Percentiles rank a stretch among this genome's conserved stretches.
These are phyloP conservation scores for Naumovozyma baii DNA, from an alignment of 805 yeast species.

Conservation along the genomic window DNA sequence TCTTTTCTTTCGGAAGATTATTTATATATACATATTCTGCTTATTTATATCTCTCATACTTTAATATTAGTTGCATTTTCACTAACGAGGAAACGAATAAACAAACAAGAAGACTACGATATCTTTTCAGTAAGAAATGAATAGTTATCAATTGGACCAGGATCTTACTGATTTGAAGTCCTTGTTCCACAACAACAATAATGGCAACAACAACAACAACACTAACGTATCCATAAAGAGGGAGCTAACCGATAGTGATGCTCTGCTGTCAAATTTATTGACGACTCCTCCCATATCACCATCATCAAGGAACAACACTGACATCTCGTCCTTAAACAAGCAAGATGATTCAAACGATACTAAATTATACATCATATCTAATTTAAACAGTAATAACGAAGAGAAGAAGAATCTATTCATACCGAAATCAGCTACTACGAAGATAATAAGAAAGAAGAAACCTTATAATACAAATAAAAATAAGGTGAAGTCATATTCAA, in stretches of 20 bases:
- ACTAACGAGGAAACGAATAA: no score
- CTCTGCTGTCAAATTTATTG: not conserved
- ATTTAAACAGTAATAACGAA: not conserved
- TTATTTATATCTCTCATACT: no score
- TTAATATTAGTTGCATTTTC: no score
- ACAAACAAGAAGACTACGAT: no score
- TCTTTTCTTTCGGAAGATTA: no score
- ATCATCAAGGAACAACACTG: not conserved
- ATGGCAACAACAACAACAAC: not conserved
- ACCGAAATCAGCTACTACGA: not conserved
- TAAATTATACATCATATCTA: not conserved
- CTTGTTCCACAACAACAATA: not conserved
- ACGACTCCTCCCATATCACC: not conserved
- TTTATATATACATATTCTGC: no score
- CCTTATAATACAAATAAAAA: conserved; percentile 1
- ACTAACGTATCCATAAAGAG: not conserved
- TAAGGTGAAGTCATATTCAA: conserved; percentile 5
- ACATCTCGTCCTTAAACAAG: no score
- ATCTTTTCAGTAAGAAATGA: no score
- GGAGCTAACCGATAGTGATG: not conserved
- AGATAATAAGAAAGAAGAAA: conserved; percentile 1
- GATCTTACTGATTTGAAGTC: not conserved
- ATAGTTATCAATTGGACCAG: not conserved
- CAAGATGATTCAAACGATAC: not conserved
- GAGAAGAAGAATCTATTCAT: not conserved